Base-by-base conservation (phyloP, 768 basidiomycete genomes). In the Russula ochroleuca region DNA sequence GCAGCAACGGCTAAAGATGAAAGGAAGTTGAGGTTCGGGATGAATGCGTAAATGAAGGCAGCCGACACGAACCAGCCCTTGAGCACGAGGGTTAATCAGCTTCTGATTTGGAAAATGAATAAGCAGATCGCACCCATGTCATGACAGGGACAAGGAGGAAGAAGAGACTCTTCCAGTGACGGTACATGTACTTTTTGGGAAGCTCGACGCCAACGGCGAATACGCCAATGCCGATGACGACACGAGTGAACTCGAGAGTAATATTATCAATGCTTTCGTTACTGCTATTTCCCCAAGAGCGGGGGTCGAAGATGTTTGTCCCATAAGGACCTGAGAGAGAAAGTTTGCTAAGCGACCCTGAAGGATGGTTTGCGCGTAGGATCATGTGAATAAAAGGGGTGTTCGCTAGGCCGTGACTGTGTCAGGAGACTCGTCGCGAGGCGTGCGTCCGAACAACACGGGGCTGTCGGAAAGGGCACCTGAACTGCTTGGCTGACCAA, bases 171-270 rank as follows among this genome's bases (percentile, higher is more conserved):
- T 82, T 87, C 94, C 94, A 97, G 71, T 98, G 97, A n/a, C 85
- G 82, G 23, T 80, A 78, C 83, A 98, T 90, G 75, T 98, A 99
- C 5, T 91, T 91, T 77, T 94, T 94, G 25, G 97, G 97, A 72
- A 98, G 79, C 72, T 99, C 97, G 25, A 98, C 97, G 17, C 97
- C 97, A 59, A 99, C 92, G 9, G 96, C 96, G 73, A 99, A 99
- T 0, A 99, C 96, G 21, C 94, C 94, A 59, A 98, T 90, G 17
- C 96, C 97, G 37, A 99, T 84, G 50, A 98, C 90, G 61, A 98
- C 86, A 17, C 97, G 83, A 10, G 92, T 94, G 61, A 88, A 81
- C 75, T 99, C 97, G 63, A 99, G 81, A 1, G 93, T 95, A 63
- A 99, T 90, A 25, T 78, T 76, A 75, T 98, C 92, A 13, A 81